Evolutionary conservation across 2,329 filamentous ascomycete species (phyloP).

Genomic region (Colletotrichum sublineola): DNA sequence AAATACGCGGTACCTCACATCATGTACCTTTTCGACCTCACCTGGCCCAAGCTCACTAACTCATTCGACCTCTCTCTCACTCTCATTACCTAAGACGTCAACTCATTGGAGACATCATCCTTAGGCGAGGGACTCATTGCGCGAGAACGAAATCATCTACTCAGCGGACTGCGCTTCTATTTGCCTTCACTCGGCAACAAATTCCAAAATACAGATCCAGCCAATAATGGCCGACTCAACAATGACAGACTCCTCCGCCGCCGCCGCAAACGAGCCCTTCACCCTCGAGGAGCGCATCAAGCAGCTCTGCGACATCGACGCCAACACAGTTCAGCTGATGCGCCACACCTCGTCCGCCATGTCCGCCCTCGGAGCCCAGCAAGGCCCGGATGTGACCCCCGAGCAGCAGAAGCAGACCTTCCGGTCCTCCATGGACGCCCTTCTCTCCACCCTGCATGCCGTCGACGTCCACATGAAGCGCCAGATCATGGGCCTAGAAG

Average conservation of each 20-base stretch:
- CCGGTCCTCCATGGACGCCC: constrained; percentile 72
- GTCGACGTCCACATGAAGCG: constrained; percentile 81
- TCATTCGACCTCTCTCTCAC: constrained; percentile 2
- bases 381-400: constrained; percentile 58
- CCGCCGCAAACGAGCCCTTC: constrained; percentile 65
- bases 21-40: constrained; percentile 25
- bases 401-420: constrained; percentile 64
- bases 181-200: too few relatives aligned
- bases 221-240: constrained; percentile 34
- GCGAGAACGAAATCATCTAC: too few relatives aligned
- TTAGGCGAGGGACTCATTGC: not conserved
- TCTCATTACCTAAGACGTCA: constrained; percentile 5
- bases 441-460: constrained; percentile 79
- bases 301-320: constrained; percentile 84
- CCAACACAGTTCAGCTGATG: constrained; percentile 60
- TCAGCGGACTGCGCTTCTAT: not conserved
- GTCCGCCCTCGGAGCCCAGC: constrained; percentile 54
- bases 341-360: constrained; percentile 62
- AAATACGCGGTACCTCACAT: constrained; percentile 9
- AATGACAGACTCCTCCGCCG: constrained; percentile 42
- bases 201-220: not conserved
- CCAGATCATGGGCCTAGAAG: constrained; percentile 84
- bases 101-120: not conserved
- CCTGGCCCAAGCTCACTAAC: constrained; percentile 9
- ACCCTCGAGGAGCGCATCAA: constrained; percentile 82